Conservation (phyloP, 257 asterid species). For the Rhazya stricta region DNA sequence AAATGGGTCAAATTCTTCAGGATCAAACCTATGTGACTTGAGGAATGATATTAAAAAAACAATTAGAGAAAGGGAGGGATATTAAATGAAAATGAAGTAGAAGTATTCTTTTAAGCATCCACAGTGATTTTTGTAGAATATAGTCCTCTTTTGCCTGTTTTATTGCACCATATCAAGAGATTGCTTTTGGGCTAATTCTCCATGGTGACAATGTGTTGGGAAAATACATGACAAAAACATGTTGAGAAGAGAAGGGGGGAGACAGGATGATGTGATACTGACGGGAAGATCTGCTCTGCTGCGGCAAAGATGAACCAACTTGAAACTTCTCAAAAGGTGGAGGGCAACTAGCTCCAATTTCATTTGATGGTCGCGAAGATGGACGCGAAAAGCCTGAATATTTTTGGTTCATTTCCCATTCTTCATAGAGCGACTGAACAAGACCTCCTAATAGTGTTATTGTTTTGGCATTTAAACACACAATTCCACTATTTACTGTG, state of each 20-base stretch:
- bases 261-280: background rate
- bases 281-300: conserved; percentile 25
- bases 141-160: background rate
- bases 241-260: background rate
- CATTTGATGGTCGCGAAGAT: conserved; percentile 41
- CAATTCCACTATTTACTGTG: conserved; percentile 47
- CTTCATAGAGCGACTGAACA: conserved; percentile 78
- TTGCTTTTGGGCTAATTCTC: background rate
- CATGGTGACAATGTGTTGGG: background rate
- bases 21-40: too few relatives aligned
- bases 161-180: background rate
- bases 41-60: too few relatives aligned
- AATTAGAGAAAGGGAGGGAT: too few relatives aligned
- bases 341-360: conserved; percentile 49
- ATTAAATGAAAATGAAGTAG: too few relatives aligned
- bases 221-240: background rate
- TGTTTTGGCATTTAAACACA: conserved; percentile 55
- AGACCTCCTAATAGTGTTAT: conserved; percentile 62
- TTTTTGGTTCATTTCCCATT: conserved; percentile 79
- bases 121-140: background rate
- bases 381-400: conserved; percentile 58
- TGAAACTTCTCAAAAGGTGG: conserved; percentile 83
- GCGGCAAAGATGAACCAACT: conserved; percentile 35
- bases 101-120: background rate
- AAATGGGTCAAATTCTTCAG: too few relatives aligned